Evolutionary conservation across 2,329 filamentous ascomycete species (phyloP), one percentile per base, ranked within the genome.

Genomic region (Byssothecium circinans): DNA sequence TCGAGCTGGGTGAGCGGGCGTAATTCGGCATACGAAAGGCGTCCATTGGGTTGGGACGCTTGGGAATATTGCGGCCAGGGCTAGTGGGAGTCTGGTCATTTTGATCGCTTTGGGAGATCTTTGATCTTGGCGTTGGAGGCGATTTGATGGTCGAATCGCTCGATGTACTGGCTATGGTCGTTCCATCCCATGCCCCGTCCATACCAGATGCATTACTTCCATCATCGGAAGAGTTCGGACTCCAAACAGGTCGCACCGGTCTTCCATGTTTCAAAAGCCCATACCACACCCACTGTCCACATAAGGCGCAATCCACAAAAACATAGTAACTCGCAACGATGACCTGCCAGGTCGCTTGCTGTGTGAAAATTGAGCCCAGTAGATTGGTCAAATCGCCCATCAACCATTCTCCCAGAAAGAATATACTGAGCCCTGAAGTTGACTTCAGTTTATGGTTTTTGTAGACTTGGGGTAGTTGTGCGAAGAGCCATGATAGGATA

Each of bases 401-500:
- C 56, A 83, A 78, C 84, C 84, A 87, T 68, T 85, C 83, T 2
- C 80, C 73, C 39, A 87, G 70, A 65, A 87, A 87, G 64, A 81
- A 84, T 48, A 84, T 78, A 4, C 82, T 85, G 30, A 87, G 65
- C 0, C 84, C 84, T 1, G 83, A 83, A 0, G 84, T 85, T 11
- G 83, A 86, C 59, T 83, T 77, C 17, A 85, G 66, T 43, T 75
- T 75, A 62, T 82, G 82, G 62, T 87, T 87, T 72, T 86, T 86
- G 71, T 81, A 84, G 53, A 87, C 85, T 60, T 87, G 84, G 1
- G 84, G 84, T 22, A 87, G 72, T 65, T 87, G 84, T 11, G 84
- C 84, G 62, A 86, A 87, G 2, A 87, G 76, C 84, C 84, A 87
- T 35, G 83, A 81, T 41, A 84, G 57, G 50, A 87, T 87, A 60